Conservation (phyloP, 257 asterid species). For the Cynanchum wilfordii region DNA sequence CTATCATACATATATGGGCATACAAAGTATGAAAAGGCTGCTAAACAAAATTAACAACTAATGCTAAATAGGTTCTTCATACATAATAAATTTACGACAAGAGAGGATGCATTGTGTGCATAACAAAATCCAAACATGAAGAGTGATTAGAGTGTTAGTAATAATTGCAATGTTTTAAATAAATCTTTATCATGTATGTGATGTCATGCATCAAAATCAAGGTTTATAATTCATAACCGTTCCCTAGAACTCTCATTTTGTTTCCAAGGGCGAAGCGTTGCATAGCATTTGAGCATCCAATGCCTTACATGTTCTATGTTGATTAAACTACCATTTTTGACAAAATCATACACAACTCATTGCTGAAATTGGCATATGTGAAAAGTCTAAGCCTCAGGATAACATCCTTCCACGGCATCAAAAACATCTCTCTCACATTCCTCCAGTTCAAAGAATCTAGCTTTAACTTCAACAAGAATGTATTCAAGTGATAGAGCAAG, state of each 20-base stretch:
- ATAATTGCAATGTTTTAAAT: not conserved
- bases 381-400: not conserved
- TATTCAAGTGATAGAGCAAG: not conserved
- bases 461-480: not conserved
- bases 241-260: not conserved
- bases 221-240: not conserved
- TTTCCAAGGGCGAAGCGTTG: not conserved
- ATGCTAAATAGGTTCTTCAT: too few species aligned
- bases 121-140: not conserved
- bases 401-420: not conserved
- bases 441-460: not conserved
- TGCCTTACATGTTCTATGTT: not conserved
- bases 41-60: not conserved
- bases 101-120: not conserved
- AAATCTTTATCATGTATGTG: not conserved
- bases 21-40: not conserved
- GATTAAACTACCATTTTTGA: not conserved
- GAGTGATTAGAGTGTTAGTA: not conserved
- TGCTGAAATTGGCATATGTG: not conserved
- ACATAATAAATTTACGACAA: too few species aligned
- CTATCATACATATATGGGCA: not conserved
- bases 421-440: too few species aligned
- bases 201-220: not conserved
- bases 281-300: not conserved
- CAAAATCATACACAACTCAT: not conserved